Base-by-base conservation (phyloP, 768 basidiomycete species). In the Podaxis sp. region DNA sequence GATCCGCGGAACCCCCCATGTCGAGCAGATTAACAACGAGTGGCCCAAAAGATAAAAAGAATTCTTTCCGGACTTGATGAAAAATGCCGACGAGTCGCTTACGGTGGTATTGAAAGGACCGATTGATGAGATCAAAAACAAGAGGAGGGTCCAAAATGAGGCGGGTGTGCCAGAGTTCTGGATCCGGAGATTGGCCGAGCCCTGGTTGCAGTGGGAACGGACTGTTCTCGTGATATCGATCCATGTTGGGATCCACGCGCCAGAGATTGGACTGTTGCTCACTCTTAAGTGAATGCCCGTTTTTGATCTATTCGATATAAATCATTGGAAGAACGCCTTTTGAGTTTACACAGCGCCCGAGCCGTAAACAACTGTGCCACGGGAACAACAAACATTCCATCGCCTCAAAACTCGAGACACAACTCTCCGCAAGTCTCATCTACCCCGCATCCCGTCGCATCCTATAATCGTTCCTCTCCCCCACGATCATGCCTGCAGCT, bases 401-500 rank as follows among this genome's bases (percentile, higher is more conserved):
- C 68, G 69, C 71, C 66, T 76, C 73, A 77, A 76, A 78, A 76
- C 68, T 69, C 71, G 65, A 61, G 64, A 65, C 62, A 66, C 69
- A 67, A 68, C 66, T 57, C 61, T 53, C 68, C 61, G 59, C 68
- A 65, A 65, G 66, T 70, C 69, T 64, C 63, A 54, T 36, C 53
- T 57, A 52, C 62, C 48, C 59, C 64, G 59, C 58, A 52, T 65
- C 69, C 68, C 71, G 70, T 66, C 67, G 68, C 68, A 46, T 70
- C 68, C 70, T 70, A 70, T 69, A 65, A 69, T 67, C 71, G 66
- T 69, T 66, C 71, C 70, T 40, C 61, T 63, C 65, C 70, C 72
- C 64, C 74, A 71, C 71, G 68, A 73, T 67, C 65, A 90, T 90
- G 89, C 85, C 89, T 74, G 82, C 80, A 69, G 80, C 84, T 65